phyloP scores from a whole-genome alignment of 768 basidiomycete genomes.

The Paxillus involutus region DNA sequence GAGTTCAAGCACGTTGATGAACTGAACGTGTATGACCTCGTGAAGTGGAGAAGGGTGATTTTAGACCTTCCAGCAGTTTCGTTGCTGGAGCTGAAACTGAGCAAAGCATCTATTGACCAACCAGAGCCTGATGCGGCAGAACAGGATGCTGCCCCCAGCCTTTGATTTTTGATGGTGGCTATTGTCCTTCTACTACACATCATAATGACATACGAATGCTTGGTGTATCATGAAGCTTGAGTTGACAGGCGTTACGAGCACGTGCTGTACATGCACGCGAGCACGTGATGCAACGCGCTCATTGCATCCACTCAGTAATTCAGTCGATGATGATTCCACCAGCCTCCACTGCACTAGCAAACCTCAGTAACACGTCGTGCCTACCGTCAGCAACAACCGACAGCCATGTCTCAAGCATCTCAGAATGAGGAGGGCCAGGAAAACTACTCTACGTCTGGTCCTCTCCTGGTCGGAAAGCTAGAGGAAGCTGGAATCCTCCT shows the following conservation, averaged over 20 bases:
- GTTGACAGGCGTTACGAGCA: neutral
- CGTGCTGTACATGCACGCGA: slow-evolving; percentile 16
- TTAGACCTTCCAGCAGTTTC: slow-evolving; percentile 85
- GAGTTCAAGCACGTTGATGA: slow-evolving; percentile 63
- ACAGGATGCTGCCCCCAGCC: neutral
- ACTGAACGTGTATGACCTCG: slow-evolving; percentile 75
- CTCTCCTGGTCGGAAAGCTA: slow-evolving; percentile 80
- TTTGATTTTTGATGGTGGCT: neutral
- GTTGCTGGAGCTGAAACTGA: slow-evolving; percentile 63
- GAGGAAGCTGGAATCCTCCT: slow-evolving; percentile 87
- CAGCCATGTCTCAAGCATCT: slow-evolving; percentile 46
- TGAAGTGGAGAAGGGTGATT: slow-evolving; percentile 82
- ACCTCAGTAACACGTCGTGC: neutral
- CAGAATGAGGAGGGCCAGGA: slow-evolving; percentile 51
- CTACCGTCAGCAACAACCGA: neutral
- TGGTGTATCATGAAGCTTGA: too few relatives aligned
- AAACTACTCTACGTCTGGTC: slow-evolving; percentile 65
- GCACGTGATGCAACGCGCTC: slow-evolving; percentile 34
- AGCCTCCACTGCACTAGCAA: neutral
- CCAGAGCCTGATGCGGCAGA: slow-evolving; percentile 6
- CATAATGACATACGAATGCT: too few relatives aligned
- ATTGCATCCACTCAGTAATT: neutral
- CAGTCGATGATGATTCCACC: neutral
- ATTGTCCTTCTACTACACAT: too few relatives aligned
- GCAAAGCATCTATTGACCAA: slow-evolving; percentile 33